A percentile compares a stretch with the other conserved stretches of the same genome.
phyloP scores from a whole-genome alignment of 805 yeast genomes.

The Blastobotrys parvus region DNA sequence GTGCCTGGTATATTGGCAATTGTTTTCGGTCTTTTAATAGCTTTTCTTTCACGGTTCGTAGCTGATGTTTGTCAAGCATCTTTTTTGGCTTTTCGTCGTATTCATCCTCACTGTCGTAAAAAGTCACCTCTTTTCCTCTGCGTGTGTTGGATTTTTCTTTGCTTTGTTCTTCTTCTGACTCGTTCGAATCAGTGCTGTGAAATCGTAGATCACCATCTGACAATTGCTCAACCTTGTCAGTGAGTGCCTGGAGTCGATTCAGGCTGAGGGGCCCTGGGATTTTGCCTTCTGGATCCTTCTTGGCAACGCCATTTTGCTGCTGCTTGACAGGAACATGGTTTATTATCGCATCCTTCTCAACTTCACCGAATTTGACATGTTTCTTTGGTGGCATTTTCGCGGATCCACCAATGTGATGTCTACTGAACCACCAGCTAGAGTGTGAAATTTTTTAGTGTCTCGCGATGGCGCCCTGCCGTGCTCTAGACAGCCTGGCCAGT shows the following conservation, averaged over 20 bases:
- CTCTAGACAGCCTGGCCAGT: too few species aligned
- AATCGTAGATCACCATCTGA: constrained; percentile 11
- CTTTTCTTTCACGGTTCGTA: constrained; percentile 24
- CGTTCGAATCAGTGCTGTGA: not conserved
- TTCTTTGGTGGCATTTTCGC: constrained; percentile 18
- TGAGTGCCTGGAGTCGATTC: constrained; percentile 9
- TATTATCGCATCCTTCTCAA: not conserved
- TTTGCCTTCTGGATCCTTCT: not conserved
- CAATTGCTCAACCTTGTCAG: constrained; percentile 2
- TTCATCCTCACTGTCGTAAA: constrained; percentile 18
- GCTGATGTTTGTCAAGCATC: constrained; percentile 7
- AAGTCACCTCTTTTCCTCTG: constrained; percentile 6
- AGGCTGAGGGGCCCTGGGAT: constrained; percentile 14
- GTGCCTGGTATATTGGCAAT: constrained; percentile 71
- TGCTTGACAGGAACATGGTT: not conserved
- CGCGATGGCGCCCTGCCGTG: not conserved
- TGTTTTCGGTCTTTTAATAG: constrained; percentile 46
- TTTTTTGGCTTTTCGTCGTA: constrained; percentile 1
- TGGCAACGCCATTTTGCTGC: not conserved
- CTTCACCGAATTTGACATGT: constrained; percentile 19
- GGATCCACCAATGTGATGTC: not conserved
- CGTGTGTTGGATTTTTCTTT: not conserved
- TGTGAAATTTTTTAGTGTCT: not conserved
- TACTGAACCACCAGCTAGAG: not conserved
- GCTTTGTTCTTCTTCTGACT: not conserved